Evolutionary conservation across 179 eudicot genomes (phyloP).

Genomic region (Drosera spatulata): DNA sequence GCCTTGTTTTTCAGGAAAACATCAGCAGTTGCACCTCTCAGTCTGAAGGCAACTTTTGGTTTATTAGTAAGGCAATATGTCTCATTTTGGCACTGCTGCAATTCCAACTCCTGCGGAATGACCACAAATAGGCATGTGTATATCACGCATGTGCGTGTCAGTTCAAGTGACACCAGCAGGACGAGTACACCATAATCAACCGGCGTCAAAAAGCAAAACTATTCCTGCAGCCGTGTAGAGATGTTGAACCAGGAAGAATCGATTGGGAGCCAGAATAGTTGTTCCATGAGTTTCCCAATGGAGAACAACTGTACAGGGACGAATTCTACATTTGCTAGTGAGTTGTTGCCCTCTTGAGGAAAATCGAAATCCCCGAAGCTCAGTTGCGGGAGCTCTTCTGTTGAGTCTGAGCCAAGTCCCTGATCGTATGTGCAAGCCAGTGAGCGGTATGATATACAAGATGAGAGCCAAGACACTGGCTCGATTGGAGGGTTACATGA

Average conservation of each 20-base stretch:
- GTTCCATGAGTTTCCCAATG: slow-evolving; percentile 19
- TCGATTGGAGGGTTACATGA: background rate
- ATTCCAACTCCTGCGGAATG: slow-evolving; percentile 21
- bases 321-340: slow-evolving; percentile 30
- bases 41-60: slow-evolving; percentile 32
- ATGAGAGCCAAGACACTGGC: too few relatives aligned
- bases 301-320: slow-evolving; percentile 26
- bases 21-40: slow-evolving; percentile 43
- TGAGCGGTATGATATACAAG: too few relatives aligned
- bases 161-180: too few relatives aligned
- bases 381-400: slow-evolving; percentile 7
- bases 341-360: slow-evolving; percentile 34
- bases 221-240: slow-evolving; percentile 33
- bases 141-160: too few relatives aligned
- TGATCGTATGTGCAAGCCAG: too few relatives aligned
- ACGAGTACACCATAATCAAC: too few relatives aligned
- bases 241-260: slow-evolving; percentile 35
- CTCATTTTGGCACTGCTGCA: slow-evolving; percentile 35
- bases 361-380: slow-evolving; percentile 30
- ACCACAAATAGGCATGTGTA: background rate
- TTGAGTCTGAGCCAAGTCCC: too few relatives aligned
- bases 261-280: slow-evolving; percentile 44
- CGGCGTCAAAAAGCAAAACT: background rate
- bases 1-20: slow-evolving; percentile 39
- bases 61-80: slow-evolving; percentile 29